Percentiles rank a stretch among this genome's conserved stretches.
phyloP scores from a whole-genome alignment of 2,329 filamentous ascomycete genomes.

The Fusarium papillatum region DNA sequence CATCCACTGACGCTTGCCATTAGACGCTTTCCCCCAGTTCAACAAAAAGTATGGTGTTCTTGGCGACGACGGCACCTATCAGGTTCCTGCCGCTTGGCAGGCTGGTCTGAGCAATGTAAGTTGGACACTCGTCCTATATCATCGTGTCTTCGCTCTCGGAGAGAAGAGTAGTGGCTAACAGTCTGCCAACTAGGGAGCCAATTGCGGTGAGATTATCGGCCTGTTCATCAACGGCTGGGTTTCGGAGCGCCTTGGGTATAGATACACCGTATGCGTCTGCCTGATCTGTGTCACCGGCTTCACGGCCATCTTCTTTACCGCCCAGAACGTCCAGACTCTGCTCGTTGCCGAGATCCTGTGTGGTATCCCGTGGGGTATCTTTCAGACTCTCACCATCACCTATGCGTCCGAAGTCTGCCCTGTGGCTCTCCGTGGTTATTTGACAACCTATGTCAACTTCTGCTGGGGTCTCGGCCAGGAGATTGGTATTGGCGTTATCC shows the following conservation, averaged over 20 bases:
- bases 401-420: constrained; percentile 82
- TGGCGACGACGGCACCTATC: constrained; percentile 59
- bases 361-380: constrained; percentile 73
- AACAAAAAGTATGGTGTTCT: constrained; percentile 69
- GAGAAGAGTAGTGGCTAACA: constrained; percentile 14
- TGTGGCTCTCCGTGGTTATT: constrained; percentile 77
- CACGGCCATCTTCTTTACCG: constrained; percentile 76
- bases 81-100: constrained; percentile 74
- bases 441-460: constrained; percentile 83
- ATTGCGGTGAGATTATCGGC: constrained; percentile 75
- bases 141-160: neutral
- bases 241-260: constrained; percentile 77
- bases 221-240: constrained; percentile 75
- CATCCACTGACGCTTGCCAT: constrained; percentile 20
- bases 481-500: constrained; percentile 81
- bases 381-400: constrained; percentile 71
- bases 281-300: constrained; percentile 68
- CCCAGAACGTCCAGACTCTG: constrained; percentile 69
- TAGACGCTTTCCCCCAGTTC: constrained; percentile 69
- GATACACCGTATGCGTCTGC: constrained; percentile 72
- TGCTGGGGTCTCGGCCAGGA: constrained; percentile 85
- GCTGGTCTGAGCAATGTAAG: constrained; percentile 69
- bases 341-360: constrained; percentile 74
- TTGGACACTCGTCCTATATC: constrained; percentile 20
- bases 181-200: constrained; percentile 58